Base-by-base conservation (phyloP, 331 rosid species). In the Spiraea crenata region DNA sequence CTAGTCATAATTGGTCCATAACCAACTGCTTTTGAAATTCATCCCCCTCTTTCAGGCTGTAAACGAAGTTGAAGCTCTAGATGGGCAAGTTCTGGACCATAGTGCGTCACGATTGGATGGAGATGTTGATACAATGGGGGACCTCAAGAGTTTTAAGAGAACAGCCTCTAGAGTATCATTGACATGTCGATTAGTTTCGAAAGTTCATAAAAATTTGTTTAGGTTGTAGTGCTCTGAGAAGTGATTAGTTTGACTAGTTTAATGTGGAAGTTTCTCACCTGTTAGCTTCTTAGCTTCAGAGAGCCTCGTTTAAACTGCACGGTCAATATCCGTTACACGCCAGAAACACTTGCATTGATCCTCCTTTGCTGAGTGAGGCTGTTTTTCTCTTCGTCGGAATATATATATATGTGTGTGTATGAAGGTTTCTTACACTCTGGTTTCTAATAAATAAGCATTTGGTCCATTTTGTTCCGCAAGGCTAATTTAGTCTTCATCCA, bases 161-260 rank as follows among this genome's bases (percentile, higher is more conserved):
- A 82, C 79, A 40, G 67, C 86, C 58, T 79, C 19, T 57, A 76
- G 96, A 80, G 40, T 90, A 81, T 92, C 98, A 56, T 77, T 92
- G 79, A 90, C 98, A 5, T 88, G 96, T 65, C 70, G 98, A 63
- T 57, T 77, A 59, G 97, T 92, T 63, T 81, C 90, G 51, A 92
- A 88, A 78, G 98, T 85, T 45, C 85, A 82, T 79, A 92, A 84
- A 69, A 89, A 88, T 61, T 77, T 92, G 85, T 84, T 92, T 69
- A 85, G 83, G 86, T 71, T 76, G 72, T 90, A 81, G 82, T 68
- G 15, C 19, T 3, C 3, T n/a, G 50, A 34, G 38, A 55, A 3
- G 60, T 55, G 25, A 20, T 7, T 10, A 55, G n/a, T 25, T 56
- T 25, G 60, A 38, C 12, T 34, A 34, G 44, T 37, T 44, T 58